Conservation (phyloP, 2,329 filamentous ascomycete species). For the Neofusicoccum sp. region DNA sequence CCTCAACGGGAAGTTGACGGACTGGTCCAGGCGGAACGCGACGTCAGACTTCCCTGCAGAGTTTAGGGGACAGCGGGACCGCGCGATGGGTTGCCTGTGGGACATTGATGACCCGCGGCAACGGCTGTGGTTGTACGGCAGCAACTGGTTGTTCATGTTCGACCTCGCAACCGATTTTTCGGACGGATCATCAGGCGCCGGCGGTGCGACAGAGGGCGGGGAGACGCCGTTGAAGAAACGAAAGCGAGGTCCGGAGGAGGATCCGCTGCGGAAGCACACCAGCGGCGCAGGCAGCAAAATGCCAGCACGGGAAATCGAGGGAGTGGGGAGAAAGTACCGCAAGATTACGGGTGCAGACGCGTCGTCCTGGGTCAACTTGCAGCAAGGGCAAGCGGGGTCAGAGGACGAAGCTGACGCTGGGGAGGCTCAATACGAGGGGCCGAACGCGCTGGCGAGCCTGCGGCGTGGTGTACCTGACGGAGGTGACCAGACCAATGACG, state of each 20-base stretch:
- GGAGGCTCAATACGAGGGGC: slow-evolving; percentile 39
- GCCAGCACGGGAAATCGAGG: slow-evolving; percentile 47
- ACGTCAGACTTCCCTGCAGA: slow-evolving; percentile 72
- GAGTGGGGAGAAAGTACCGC: slow-evolving; percentile 51
- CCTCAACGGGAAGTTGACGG: slow-evolving; percentile 72
- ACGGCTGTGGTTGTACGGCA: slow-evolving; percentile 85
- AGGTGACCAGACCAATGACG: slow-evolving; percentile 25
- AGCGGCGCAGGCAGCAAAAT: slow-evolving; percentile 61
- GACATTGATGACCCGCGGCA: slow-evolving; percentile 58
- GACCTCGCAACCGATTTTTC: slow-evolving; percentile 73
- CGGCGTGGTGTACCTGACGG: slow-evolving; percentile 31
- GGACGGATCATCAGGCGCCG: slow-evolving; percentile 26
- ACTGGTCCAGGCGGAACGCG: slow-evolving; percentile 85
- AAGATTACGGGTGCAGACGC: slow-evolving; percentile 48
- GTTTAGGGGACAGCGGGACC: slow-evolving; percentile 74
- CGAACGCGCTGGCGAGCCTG: slow-evolving; percentile 29
- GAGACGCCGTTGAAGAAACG: slow-evolving; percentile 33
- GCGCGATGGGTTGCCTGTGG: slow-evolving; percentile 85
- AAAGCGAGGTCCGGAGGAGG: slow-evolving; percentile 31
- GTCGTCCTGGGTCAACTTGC: slow-evolving; percentile 34
- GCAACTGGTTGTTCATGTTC: slow-evolving; percentile 88
- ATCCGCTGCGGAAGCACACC: slow-evolving; percentile 47
- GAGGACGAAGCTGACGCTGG: slow-evolving; percentile 40
- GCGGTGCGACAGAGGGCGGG: slow-evolving; percentile 23
- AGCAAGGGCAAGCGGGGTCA: slow-evolving; percentile 29